These are phyloP conservation scores for Ogataea paraovalis DNA, from an alignment of 805 yeast species.

Conservation along the genomic window DNA sequence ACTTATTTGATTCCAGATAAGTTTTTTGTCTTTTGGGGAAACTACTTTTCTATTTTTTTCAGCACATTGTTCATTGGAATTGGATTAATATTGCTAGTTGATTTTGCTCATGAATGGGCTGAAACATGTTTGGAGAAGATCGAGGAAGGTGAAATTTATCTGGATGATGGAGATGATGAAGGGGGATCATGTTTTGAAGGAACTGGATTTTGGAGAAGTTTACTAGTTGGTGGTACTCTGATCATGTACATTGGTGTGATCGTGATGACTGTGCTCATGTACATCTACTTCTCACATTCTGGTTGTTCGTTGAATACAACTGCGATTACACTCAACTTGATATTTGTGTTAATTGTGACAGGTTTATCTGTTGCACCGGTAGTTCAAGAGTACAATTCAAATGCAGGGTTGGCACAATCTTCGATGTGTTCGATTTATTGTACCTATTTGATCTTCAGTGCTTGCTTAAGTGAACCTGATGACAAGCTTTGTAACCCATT, in stretches of 20 bases:
- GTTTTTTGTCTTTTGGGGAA: conserved; percentile 88
- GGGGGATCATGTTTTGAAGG: conserved; percentile 36
- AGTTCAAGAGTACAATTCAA: conserved; percentile 89
- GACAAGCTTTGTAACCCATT: conserved; percentile 90
- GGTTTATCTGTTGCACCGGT: conserved; percentile 71
- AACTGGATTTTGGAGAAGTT: conserved; percentile 67
- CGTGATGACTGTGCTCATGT: conserved; percentile 74
- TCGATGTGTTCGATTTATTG: conserved; percentile 95
- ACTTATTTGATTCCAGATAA: conserved; percentile 82
- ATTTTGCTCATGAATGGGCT: conserved; percentile 98
- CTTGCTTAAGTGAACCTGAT: conserved; percentile 95
- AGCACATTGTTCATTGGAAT: conserved; percentile 84
- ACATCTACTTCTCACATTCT: conserved; percentile 69
- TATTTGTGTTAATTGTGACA: conserved; percentile 62
- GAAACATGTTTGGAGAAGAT: conserved; percentile 90
- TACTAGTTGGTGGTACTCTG: conserved; percentile 82
- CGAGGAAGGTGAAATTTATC: conserved; percentile 65
- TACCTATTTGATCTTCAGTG: conserved; percentile 84
- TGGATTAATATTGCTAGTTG: conserved; percentile 86
- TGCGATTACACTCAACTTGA: conserved; percentile 73
- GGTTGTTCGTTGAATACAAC: conserved; percentile 89
- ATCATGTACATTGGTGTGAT: conserved; percentile 76
- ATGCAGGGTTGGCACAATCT: conserved; percentile 93
- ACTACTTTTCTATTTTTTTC: conserved; percentile 77
- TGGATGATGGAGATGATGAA: conserved; percentile 41